Base-by-base conservation (phyloP, 371 early-diverging fungal genomes). In the Gilbertella persicaria region DNA sequence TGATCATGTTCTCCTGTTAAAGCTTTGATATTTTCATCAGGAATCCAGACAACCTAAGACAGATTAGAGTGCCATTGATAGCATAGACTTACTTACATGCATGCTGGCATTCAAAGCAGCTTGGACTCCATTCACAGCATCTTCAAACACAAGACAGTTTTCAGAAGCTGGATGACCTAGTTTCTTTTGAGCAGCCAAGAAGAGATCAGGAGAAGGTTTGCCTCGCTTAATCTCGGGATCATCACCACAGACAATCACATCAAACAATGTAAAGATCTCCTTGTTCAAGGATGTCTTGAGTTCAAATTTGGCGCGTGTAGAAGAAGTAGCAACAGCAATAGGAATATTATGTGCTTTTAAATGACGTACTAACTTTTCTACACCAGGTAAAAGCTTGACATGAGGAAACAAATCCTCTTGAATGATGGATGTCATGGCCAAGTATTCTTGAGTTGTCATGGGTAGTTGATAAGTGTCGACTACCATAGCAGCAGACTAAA, bases 131-230 rank as follows among this genome's bases (percentile, higher is more conserved):
- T 83, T 80, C 3, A 79, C 67, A 5, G 96, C 87, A 59, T 97
- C 96, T 66, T 97, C 97, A 84, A 97, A 96, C 13, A 95, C 96
- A 19, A 97, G 73, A 65, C 94, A 94, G 21, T 79, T 76, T 5
- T 73, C 74, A 2, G 82, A 67, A 52, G 75, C 62, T 2, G 81
- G 75, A 46, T 67, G 64, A 35, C 78, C 80, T 16, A 82, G 50
- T 45, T 73, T 64, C 23, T 68, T 45, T 54, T 71, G 69, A 14
- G 93, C 96, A 7, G 80, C 87, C 25, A 88, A 74, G 66, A 96
- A 97, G 16, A 95, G 74, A 64, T 97, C 97, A 0, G 97, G 96
- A 12, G 88, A 75, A 4, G 97, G 97, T 68, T 97, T 97, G 16
- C 93, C 92, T 45, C 78, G 60, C 50, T 73, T 65, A 37, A 96